Evolutionary conservation across 257 asterid species (phyloP).

Genomic region (Lavandula angustifolia): DNA sequence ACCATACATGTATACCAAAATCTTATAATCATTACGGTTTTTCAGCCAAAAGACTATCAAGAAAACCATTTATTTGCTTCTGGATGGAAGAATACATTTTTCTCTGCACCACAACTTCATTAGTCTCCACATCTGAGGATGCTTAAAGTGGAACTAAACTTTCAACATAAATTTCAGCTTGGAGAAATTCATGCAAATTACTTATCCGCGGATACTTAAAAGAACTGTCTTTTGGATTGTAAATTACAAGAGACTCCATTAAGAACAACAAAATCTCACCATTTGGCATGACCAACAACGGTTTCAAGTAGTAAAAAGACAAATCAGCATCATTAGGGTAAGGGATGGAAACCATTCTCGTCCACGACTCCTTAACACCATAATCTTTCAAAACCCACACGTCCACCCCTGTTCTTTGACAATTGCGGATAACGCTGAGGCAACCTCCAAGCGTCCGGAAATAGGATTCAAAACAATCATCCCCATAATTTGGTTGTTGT

Average conservation of each 20-base stretch:
- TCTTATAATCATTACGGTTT: too few relatives aligned
- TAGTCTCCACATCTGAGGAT: too few relatives aligned
- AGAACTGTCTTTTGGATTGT: slow-evolving; percentile 32
- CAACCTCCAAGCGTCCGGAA: slow-evolving; percentile 43
- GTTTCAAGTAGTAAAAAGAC: slow-evolving; percentile 15
- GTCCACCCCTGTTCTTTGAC: slow-evolving; percentile 24
- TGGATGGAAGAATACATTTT: too few relatives aligned
- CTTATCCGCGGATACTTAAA: slow-evolving; percentile 29
- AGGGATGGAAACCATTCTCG: slow-evolving; percentile 40
- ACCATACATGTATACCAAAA: too few relatives aligned
- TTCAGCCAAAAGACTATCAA: too few relatives aligned
- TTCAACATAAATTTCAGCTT: slow-evolving; percentile 44
- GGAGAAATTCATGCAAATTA: slow-evolving; percentile 24
- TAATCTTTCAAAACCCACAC: slow-evolving; percentile 59
- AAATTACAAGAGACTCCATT: slow-evolving; percentile 34
- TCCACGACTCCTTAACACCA: slow-evolving; percentile 51
- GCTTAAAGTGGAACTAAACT: slow-evolving; percentile 45
- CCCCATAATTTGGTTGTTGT: slow-evolving; percentile 43
- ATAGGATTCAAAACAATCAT: slow-evolving; percentile 14
- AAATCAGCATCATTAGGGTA: slow-evolving; percentile 9
- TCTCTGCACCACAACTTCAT: too few relatives aligned
- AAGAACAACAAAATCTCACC: slow-evolving; percentile 43
- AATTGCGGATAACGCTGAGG: slow-evolving; percentile 32
- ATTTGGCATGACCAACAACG: slow-evolving; percentile 36
- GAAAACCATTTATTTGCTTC: too few relatives aligned